A percentile compares a stretch with the other conserved stretches of the same genome.
Conservation (phyloP, 148 eudicot genomes). For the Chenopodium berlandieri region DNA sequence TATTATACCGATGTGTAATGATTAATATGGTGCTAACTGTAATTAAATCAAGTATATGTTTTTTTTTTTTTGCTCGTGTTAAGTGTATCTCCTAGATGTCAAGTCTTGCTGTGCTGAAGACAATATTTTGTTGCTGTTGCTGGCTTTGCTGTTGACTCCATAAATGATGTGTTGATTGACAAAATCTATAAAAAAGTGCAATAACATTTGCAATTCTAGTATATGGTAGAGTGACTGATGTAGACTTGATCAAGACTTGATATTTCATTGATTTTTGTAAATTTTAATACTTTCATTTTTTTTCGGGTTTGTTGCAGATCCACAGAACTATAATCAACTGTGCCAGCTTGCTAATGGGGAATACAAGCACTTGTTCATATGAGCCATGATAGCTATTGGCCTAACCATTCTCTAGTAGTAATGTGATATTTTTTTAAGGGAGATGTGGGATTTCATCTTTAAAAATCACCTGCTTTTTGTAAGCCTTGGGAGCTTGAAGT, state of each 20-base stretch:
- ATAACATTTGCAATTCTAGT: neutral
- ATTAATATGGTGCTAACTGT: too few relatives aligned
- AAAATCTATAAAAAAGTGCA: neutral
- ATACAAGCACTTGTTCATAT: slow-evolving; percentile 81
- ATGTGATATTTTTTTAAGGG: too few relatives aligned
- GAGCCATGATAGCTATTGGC: slow-evolving; percentile 16
- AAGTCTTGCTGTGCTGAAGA: neutral
- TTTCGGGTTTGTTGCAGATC: slow-evolving; percentile 48
- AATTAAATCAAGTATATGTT: too few relatives aligned
- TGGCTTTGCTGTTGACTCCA: neutral
- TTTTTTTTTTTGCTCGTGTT: neutral
- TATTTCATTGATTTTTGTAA: neutral
- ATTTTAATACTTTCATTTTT: neutral
- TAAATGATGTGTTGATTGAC: neutral
- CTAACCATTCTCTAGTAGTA: neutral
- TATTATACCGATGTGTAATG: neutral
- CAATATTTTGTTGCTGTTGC: neutral
- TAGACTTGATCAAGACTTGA: neutral
- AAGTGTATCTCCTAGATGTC: neutral
- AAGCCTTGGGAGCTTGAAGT: neutral
- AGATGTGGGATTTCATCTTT: neutral
- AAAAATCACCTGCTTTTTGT: neutral
- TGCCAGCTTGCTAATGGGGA: slow-evolving; percentile 86
- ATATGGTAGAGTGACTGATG: neutral
- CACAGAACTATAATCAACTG: slow-evolving; percentile 56